Evolutionary conservation across 805 yeast genomes (phyloP), one percentile per base, ranked within the genome.

Genomic region (Saccharomycopsis microspora): DNA sequence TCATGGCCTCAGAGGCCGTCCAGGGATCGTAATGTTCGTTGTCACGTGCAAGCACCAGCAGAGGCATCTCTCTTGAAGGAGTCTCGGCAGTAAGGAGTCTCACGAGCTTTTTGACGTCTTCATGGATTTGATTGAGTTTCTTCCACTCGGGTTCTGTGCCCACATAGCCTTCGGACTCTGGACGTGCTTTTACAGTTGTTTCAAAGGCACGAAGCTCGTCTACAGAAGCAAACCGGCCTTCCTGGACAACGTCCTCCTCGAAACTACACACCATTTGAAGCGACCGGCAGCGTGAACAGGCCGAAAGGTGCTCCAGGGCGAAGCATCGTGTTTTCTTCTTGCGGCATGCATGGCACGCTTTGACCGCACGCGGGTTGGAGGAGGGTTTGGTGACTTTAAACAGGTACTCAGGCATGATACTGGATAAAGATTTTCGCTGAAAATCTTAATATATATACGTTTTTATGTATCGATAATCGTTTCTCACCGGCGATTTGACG

Each of bases 281-380:
- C 29, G 70, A 68, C 0, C 64, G 56, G 53, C 81, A 76, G 27
- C 80, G 57, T 9, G 73, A 59, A 57, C 81, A 76, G 6, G 71
- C 64, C 2, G 72, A 62, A n/a, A n/a, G 11, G 10, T 10, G n/a
- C 5, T 42, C 19, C 11, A 45, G 5, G 48, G 72, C 62, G 54
- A 74, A 67, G 52, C 81, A 76, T 43, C 76, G 59, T 1, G 79
- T 61, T 51, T 64, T 64, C 52, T 62, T 65, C 42, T 50, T 57
- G 36, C 66, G 56, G 38, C 68, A 64, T n/a, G 54, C 44, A 5
- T 49, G 46, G 46, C 68, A 64, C 1, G 68, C 68, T 50, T 58
- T 63, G 37, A 57, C 45, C 1, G 63, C 59, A 19, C 66, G 32
- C 9, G 40, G 8, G 32, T 30, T 19, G 3, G 28, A 27, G n/a